Conservation (phyloP, 2,329 filamentous ascomycete genomes). For the Ophiostoma piceae region DNA sequence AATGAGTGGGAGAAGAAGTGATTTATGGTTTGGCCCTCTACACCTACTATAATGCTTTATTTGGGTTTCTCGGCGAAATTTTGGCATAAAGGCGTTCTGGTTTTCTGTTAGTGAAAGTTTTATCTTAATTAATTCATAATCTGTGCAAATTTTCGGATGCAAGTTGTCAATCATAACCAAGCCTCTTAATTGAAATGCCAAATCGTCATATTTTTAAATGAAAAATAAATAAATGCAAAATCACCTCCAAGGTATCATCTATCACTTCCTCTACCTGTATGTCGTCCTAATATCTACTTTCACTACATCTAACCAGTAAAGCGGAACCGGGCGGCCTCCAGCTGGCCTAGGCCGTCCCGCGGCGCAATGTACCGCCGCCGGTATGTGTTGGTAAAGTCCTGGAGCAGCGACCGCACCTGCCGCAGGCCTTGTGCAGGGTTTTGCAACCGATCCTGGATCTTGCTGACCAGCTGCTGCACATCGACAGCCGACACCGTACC, state of each 20-base stretch:
- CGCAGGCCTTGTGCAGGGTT: conserved; percentile 44
- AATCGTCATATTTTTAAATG: background rate
- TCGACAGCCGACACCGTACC: conserved; percentile 78
- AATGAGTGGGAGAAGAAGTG: background rate
- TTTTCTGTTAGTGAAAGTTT: background rate
- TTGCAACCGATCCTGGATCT: conserved; percentile 63
- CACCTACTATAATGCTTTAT: background rate
- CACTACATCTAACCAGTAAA: conserved; percentile 52
- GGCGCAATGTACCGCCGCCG: conserved; percentile 92
- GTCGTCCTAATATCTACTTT: background rate
- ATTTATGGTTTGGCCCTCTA: background rate
- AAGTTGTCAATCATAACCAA: background rate
- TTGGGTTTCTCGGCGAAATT: background rate
- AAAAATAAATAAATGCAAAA: conserved; percentile 12
- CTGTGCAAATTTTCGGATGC: background rate
- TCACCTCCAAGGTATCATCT: conserved; percentile 12
- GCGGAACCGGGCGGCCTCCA: conserved; percentile 83
- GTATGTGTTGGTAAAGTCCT: conserved; percentile 96
- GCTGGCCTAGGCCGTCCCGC: conserved; percentile 77
- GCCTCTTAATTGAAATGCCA: background rate
- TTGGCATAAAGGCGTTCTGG: background rate
- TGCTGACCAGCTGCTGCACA: conserved; percentile 71
- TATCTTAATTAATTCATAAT: background rate
- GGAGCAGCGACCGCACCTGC: conserved; percentile 77
- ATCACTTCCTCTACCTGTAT: background rate